phyloP scores from a whole-genome alignment of 805 yeast species.

The Sugiyamaella americana region DNA sequence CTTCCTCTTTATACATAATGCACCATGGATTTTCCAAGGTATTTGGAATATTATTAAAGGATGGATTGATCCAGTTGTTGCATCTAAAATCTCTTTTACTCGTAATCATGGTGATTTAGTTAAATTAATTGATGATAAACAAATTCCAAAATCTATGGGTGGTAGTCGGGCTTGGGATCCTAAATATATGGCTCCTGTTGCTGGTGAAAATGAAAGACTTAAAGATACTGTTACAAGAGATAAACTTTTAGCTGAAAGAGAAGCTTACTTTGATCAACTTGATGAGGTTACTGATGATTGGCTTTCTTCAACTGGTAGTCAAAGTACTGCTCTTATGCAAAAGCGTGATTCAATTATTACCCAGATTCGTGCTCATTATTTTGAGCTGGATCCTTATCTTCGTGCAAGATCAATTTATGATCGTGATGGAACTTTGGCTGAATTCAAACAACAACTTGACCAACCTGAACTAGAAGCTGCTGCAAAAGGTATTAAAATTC shows the following conservation, averaged over 20 bases:
- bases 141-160: slow-evolving; percentile 67
- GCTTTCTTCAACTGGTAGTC: slow-evolving; percentile 52
- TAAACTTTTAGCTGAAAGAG: slow-evolving; percentile 46
- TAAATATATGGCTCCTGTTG: slow-evolving; percentile 56
- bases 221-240: slow-evolving; percentile 43
- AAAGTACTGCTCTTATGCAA: slow-evolving; percentile 48
- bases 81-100: slow-evolving; percentile 82
- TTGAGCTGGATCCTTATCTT: slow-evolving; percentile 68
- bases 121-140: slow-evolving; percentile 50
- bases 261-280: slow-evolving; percentile 46
- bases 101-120: slow-evolving; percentile 60
- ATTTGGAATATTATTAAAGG: slow-evolving; percentile 89
- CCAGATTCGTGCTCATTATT: slow-evolving; percentile 56
- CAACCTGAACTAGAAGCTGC: slow-evolving; percentile 12
- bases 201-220: slow-evolving; percentile 47
- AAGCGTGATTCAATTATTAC: slow-evolving; percentile 39
- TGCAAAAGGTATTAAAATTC: not conserved
- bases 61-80: slow-evolving; percentile 97
- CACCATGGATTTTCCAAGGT: slow-evolving; percentile 95
- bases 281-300: slow-evolving; percentile 66
- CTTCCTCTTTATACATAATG: slow-evolving; percentile 75
- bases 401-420: slow-evolving; percentile 78
- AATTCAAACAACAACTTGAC: slow-evolving; percentile 23
- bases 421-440: slow-evolving; percentile 59
- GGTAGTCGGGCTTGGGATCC: slow-evolving; percentile 59